Conservation (phyloP, 2,329 filamentous ascomycete species). For the Huntiella omanensis region DNA sequence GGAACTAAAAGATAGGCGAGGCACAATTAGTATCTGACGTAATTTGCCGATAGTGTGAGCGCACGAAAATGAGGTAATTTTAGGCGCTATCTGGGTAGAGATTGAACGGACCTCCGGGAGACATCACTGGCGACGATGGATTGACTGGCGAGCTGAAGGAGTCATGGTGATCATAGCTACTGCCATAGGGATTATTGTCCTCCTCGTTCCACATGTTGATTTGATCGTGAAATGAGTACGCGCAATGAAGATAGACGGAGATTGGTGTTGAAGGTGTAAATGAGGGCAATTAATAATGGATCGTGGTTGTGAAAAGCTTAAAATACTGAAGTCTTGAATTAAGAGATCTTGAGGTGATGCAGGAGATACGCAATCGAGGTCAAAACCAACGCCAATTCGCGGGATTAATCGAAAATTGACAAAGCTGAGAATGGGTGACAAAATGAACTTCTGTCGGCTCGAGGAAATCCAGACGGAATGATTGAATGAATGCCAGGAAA, state of each 20-base stretch:
- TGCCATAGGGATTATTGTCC: slow-evolving; percentile 92
- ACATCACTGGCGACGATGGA: slow-evolving; percentile 37
- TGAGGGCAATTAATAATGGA: too few relatives aligned
- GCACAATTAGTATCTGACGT: background rate
- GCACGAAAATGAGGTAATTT: too few relatives aligned
- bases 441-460: too few relatives aligned
- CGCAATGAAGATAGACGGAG: background rate
- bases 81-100: background rate
- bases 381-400: too few relatives aligned
- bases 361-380: too few relatives aligned
- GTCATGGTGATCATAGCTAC: slow-evolving; percentile 74
- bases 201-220: slow-evolving; percentile 91
- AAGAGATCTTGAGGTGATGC: too few relatives aligned
- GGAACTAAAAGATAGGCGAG: background rate
- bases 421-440: too few relatives aligned
- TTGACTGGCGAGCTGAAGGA: slow-evolving; percentile 51
- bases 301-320: too few relatives aligned
- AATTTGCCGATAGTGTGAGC: background rate
- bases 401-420: too few relatives aligned
- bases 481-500: too few relatives aligned
- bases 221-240: background rate
- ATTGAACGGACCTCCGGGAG: slow-evolving; percentile 35
- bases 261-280: background rate
- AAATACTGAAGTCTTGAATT: too few relatives aligned
- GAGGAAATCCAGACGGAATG: too few relatives aligned